Evolutionary conservation across 1,139 yeast species (phyloP), one percentile per base, ranked within the genome.

Genomic region (Geotrichum phurueaensis): DNA sequence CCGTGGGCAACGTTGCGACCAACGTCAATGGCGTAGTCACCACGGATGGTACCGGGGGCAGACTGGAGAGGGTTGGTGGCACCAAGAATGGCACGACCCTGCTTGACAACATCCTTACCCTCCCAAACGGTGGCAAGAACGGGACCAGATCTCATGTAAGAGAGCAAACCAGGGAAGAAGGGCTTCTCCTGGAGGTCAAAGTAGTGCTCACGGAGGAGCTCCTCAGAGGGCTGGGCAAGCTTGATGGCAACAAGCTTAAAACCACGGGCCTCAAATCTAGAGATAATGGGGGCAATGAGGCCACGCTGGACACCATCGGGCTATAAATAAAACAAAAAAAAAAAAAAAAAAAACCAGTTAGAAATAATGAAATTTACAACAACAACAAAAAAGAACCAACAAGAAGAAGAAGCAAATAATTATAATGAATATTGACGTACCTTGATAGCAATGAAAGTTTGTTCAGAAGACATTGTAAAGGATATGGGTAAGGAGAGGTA

Each of bases 231-330:
- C 71, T 84, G 81, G 75, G 87, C 83, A 76, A 94, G 84, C 85
- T 95, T 95, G 78, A 95, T 87, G 73, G 88, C 99, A 70, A 92
- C 98, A 74, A 95, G 86, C 83, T 92, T 92, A 92, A 80, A 95
- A 72, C 99, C 98, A 81, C 96, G 88, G 84, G 87, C 83, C 83
- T 92, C 97, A 80, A 95, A 95, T 81, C 99, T 91, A 73, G 87
- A 83, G 71, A 95, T 76, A 82, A 95, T 92, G 71, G 89, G 82
- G 76, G 96, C 81, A 79, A 92, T 82, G 78, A 95, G 85, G 67
- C 98, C 97, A 83, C 99, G 91, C 84, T 94, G 98, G 84, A 94
- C 99, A 81, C 98, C 99, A 80, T 94, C 99, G 81, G 99, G 99
- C 83, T 75, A 58, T 29, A 53, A 13, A 43, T 25, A 52, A 15